Evolutionary conservation across 225 moss, liverwort and hornwort genomes (phyloP), one percentile per base, ranked within the genome.

Genomic region (Physcomitrium patens): DNA sequence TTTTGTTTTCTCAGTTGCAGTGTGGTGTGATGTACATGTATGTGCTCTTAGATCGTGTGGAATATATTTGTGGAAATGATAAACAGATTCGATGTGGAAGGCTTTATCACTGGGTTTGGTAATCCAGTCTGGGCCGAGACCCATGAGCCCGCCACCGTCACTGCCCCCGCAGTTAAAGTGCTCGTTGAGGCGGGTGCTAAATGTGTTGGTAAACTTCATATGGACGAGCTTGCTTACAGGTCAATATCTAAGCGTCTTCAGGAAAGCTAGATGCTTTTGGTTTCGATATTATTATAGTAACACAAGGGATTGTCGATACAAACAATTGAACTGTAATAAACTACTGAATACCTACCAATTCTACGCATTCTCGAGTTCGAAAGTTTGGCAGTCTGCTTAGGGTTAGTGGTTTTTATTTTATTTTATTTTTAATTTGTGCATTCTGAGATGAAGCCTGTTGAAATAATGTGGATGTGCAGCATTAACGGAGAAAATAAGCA

Each of bases 151-250:
- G 97, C 95, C 46, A 71, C 78, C 9, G 65, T 54, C 31, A 93
- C 90, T 26, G 93, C 97, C 48, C 80, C 91, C 66, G 91, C 86
- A 27, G 91, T 99, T 16, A 87, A 89, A 70, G 54, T 89, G 64
- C 83, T 99, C 43, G 86, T 99, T 56, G 88, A 90, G 63, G 91
- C 87, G 27, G 97, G 97, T 10, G 97, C 93, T 0, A 94, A 87
- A 77, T 99, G 97, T 70, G 77, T 92, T 73, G 97, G 97, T 42
- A 99, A 93, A 72, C 91, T 95, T 65, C 97, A 99, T 53, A 94
- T 99, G 97, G 97, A 99, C 72, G 97, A 99, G 87, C 81, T 99
- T 86, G 97, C 97, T 10, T 95, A 86, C 83, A 96, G 96, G 96
- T 96, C 18, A 80, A 17, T 62, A 55, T 11, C 12, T 22, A 41